phyloP scores from a whole-genome alignment of 2,329 filamentous ascomycete species.

The Dactylellina drechsleri region DNA sequence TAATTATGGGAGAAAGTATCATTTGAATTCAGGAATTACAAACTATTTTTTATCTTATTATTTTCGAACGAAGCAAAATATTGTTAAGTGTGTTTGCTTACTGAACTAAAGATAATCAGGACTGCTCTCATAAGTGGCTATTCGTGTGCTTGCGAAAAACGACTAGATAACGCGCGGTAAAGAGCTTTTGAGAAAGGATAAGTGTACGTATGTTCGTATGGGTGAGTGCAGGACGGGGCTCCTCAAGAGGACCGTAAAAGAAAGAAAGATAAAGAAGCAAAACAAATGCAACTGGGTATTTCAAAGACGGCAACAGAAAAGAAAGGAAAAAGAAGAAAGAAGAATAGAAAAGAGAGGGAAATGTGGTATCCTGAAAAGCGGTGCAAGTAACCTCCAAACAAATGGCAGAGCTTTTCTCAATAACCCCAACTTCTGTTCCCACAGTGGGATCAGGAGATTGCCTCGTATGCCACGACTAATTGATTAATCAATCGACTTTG shows the following conservation, averaged over 20 bases:
- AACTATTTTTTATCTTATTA: too few relatives aligned
- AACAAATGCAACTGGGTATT: conserved; percentile 44
- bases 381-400: conserved; percentile 10
- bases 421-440: not conserved
- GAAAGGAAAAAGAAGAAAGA: conserved; percentile 4
- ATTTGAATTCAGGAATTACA: too few relatives aligned
- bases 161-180: not conserved
- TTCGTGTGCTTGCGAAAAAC: conserved; percentile 2
- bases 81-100: not conserved
- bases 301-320: conserved; percentile 5
- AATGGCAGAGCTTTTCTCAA: conserved; percentile 1
- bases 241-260: too few relatives aligned
- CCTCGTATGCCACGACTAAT: not conserved
- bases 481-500: conserved; percentile 42
- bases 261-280: conserved; percentile 3
- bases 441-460: not conserved
- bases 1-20: too few relatives aligned
- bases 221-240: too few relatives aligned
- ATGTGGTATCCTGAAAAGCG: not conserved
- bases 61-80: not conserved
- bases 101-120: not conserved
- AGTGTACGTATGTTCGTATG: conserved; percentile 1
- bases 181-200: conserved; percentile 7
- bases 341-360: not conserved
- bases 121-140: conserved; percentile 1